Evolutionary conservation across 139 green algal species (phyloP), one percentile per base, ranked within the genome.

Genomic region (Coccomyxa sp.): DNA sequence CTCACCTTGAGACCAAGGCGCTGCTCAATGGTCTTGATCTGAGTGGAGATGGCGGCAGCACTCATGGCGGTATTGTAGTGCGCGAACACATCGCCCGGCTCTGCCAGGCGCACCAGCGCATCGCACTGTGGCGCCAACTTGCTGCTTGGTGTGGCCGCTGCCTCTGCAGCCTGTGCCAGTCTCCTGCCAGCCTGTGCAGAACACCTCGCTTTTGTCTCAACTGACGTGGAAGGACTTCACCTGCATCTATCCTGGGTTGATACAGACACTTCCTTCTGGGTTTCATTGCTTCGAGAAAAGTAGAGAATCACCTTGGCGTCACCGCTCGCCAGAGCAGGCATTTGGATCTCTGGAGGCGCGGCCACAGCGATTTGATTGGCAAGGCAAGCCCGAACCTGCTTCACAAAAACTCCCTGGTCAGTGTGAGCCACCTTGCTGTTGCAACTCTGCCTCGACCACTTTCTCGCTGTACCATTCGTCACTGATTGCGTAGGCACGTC

Each of bases 81-180:
- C 18, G 58, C 80, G 80, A 74, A 87, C 4, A 74, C 76, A 59
- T 87, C 84, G 38, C 32, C 32, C 0, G 91, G 90, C 21, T 91
- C 91, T 18, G 91, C 93, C 17, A 92, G 84, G 16, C 90, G 79
- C 28, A 98, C 93, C 66, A 98, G 88, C 45, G 85, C 77, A 14
- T 88, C 75, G 87, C 93, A 96, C 0, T 32, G 78, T 4, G 81
- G 28, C 0, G 74, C 68, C 23, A 91, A 77, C 75, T 82, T 71
- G 63, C 18, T 28, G 18, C 18, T 25, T 71, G 63, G 21, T 9
- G 63, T 71, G 63, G 32, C 32, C 16, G 76, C 76, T 18, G 30
- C 76, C 17, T 14, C 31, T 60, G 76, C 32, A n/a, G 31, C 57
- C 38, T 67, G 76, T 21, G 31, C 76, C 17, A 28, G 71, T 78